These are phyloP conservation scores for Herpotrichia juniperi DNA, from an alignment of 2,329 filamentous ascomycete species.

Conservation along the genomic window DNA sequence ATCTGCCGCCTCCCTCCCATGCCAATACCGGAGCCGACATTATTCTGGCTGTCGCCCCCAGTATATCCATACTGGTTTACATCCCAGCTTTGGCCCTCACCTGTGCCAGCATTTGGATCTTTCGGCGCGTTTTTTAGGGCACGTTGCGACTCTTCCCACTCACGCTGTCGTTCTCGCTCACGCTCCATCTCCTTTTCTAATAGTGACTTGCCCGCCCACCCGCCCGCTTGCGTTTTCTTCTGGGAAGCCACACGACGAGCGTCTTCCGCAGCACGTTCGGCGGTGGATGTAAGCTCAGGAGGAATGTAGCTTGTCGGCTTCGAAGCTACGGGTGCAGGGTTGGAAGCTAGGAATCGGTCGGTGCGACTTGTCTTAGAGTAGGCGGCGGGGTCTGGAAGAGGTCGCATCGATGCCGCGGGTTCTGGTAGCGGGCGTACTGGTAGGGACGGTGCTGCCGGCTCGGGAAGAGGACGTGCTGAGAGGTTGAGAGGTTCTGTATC, in stretches of 20 bases:
- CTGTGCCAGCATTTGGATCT: conserved; percentile 65
- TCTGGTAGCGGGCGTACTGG: conserved; percentile 58
- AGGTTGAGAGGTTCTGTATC: conserved; percentile 54
- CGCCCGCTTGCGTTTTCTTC: conserved; percentile 65
- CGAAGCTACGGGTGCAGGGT: conserved; percentile 57
- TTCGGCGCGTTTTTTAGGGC: conserved; percentile 64
- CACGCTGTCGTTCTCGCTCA: conserved; percentile 75
- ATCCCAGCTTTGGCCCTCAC: conserved; percentile 75
- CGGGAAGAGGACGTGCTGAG: conserved; percentile 40
- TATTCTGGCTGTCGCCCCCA: conserved; percentile 77
- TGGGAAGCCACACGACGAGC: conserved; percentile 65
- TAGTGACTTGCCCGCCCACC: conserved; percentile 71
- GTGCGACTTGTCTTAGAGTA: conserved; percentile 54
- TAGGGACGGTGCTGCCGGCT: conserved; percentile 33
- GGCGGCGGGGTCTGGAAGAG: conserved; percentile 17
- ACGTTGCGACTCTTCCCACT: conserved; percentile 80
- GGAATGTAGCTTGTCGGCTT: conserved; percentile 49
- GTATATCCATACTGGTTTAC: conserved; percentile 78
- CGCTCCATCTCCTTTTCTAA: conserved; percentile 82
- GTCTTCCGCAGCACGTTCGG: conserved; percentile 68
- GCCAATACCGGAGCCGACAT: conserved; percentile 62
- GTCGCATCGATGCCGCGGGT: conserved; percentile 27
- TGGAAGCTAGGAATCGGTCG: conserved; percentile 63
- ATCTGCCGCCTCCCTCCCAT: conserved; percentile 77
- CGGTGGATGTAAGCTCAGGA: conserved; percentile 62